Evolutionary conservation across 176 grass and related monocot genomes (phyloP), one percentile per base, ranked within the genome.

Genomic region (Oryza coarctata): DNA sequence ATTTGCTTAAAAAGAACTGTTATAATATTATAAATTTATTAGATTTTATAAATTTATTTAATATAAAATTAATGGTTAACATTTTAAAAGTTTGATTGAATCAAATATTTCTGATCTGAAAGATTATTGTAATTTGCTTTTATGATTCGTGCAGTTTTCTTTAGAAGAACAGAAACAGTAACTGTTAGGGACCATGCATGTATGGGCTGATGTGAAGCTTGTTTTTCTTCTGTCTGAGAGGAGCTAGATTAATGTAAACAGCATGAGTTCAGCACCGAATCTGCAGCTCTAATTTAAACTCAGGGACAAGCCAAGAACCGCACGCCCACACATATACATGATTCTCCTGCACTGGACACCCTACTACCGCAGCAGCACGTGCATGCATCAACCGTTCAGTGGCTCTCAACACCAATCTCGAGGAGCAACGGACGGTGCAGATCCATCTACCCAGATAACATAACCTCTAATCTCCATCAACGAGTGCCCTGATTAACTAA

Each of bases 281-380:
- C 38, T n/a, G 9, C 68, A 63, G 26, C 17, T 28, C 30, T 27
- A 49, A 1, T 10, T 82, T 73, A 84, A 58, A 69, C 41, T 57
- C 49, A 55, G 49, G 49, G 18, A 55, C 18, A 55, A 22, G 49
- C 18, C 49, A 55, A 55, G 65, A 76, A 75, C 49, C 12, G 63
- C 43, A 7, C 31, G 75, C 44, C 35, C 32, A 36, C 29, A 58
- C n/a, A 74, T 12, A 67, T 63, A 70, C 72, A 70, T 63, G 83
- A 78, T 78, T 69, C 50, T 58, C 50, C 20, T 40, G 15, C n/a
- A 23, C 27, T 45, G 30, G 17, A 44, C 36, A 20, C 30, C 30
- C 13, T 25, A 69, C 49, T 5, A 23, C 44, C 15, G 69, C 39
- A 20, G 25, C 65, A 49, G 45, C 4, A 31, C 82, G 14, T 33